Evolutionary conservation across 2,329 filamentous ascomycete species (phyloP).

Genomic region (Aureobasidium namibiae): DNA sequence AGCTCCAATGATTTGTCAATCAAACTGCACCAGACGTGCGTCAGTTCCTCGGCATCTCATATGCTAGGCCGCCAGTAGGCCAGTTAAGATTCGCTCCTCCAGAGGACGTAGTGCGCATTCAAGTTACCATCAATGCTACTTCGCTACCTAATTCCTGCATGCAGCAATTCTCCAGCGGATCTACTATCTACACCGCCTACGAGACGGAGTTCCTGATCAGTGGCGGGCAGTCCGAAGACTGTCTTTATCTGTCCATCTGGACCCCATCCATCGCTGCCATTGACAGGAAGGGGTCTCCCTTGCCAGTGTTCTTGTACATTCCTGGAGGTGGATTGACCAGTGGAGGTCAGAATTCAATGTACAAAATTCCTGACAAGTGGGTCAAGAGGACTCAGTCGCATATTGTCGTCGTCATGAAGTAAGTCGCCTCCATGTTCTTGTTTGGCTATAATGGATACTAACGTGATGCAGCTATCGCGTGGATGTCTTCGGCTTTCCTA

Average conservation of each 20-base stretch:
- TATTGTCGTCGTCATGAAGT: slow-evolving; percentile 32
- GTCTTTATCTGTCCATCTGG: slow-evolving; percentile 39
- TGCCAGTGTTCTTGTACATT: slow-evolving; percentile 40
- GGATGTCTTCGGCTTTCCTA: slow-evolving; percentile 17
- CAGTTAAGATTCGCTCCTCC: background rate
- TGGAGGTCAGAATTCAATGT: slow-evolving; percentile 36
- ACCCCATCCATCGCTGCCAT: slow-evolving; percentile 22
- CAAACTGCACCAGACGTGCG: slow-evolving; percentile 34
- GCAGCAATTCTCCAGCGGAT: slow-evolving; percentile 12
- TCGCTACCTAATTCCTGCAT: slow-evolving; percentile 15
- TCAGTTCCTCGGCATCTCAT: slow-evolving; percentile 37
- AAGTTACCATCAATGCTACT: slow-evolving; percentile 8
- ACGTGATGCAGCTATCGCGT: slow-evolving; percentile 13
- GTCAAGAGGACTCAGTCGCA: slow-evolving; percentile 32
- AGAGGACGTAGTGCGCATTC: background rate
- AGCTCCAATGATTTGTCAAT: slow-evolving; percentile 31
- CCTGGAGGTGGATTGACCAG: slow-evolving; percentile 37
- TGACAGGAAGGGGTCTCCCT: slow-evolving; percentile 14
- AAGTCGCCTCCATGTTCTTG: background rate
- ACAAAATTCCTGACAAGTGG: slow-evolving; percentile 35
- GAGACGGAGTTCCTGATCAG: slow-evolving; percentile 14
- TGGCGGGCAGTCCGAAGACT: slow-evolving; percentile 30
- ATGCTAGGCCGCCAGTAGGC: slow-evolving; percentile 26
- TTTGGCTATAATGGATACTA: no score
- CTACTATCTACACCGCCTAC: slow-evolving; percentile 13